phyloP scores from a whole-genome alignment of 305 asterid species.

The Solanum hybrid region DNA sequence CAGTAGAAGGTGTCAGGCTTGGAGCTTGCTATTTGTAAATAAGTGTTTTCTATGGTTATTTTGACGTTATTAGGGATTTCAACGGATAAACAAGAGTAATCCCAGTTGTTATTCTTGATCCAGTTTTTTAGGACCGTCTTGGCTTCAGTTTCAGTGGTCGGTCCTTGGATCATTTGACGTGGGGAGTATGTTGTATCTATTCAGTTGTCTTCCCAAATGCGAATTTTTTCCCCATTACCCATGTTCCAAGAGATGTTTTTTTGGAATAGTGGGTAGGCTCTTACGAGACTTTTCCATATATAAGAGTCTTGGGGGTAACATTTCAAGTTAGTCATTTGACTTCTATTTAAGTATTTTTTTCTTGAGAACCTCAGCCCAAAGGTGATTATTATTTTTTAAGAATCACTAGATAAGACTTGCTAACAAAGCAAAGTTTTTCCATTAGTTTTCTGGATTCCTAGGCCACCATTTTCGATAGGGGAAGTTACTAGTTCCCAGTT shows the following conservation, averaged over 20 bases:
- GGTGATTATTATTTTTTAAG: not conserved
- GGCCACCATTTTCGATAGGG: not conserved
- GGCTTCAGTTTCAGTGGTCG: not conserved
- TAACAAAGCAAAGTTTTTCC: not conserved
- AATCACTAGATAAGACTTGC: not conserved
- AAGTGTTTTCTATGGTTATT: not conserved
- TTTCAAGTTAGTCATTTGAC: not conserved
- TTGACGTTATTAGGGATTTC: not conserved
- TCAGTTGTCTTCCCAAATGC: not conserved
- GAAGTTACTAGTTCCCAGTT: not conserved
- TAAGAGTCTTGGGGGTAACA: not conserved
- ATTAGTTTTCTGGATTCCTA: not conserved
- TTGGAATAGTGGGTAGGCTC: not conserved
- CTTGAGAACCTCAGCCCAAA: not conserved
- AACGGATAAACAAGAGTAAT: not conserved
- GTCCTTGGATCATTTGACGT: not conserved
- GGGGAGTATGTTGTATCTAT: not conserved
- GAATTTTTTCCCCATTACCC: not conserved
- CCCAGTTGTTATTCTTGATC: not conserved
- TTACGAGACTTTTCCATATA: not conserved
- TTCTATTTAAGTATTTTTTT: no score
- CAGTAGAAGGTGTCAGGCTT: not conserved
- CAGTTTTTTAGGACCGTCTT: not conserved
- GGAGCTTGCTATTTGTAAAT: not conserved
- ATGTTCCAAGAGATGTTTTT: not conserved